A percentile compares a stretch with the other conserved stretches of the same genome.
Evolutionary conservation across 352 stramenopile genomes (phyloP).

Genomic region (Phytophthora hybrid): DNA sequence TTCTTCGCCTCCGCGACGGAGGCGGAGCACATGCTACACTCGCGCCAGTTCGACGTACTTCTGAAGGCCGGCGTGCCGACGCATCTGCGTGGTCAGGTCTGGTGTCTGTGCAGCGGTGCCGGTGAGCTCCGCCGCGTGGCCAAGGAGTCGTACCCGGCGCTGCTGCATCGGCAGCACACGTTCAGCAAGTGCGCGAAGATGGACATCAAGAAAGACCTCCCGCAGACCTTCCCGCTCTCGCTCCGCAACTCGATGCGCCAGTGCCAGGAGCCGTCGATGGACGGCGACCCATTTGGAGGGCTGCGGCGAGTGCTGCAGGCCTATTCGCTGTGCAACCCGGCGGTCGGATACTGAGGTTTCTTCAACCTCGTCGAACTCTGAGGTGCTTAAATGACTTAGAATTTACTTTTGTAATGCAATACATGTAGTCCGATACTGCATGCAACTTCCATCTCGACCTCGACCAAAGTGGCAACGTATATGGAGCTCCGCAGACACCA

Average conservation of each 20-base stretch:
- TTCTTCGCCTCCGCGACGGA: slow-evolving; percentile 59
- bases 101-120: slow-evolving; percentile 83
- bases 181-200: too few species aligned
- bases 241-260: too few species aligned
- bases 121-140: slow-evolving; percentile 53
- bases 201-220: too few species aligned
- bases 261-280: too few species aligned
- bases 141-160: slow-evolving; percentile 59
- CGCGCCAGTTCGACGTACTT: slow-evolving; percentile 73
- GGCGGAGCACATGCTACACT: slow-evolving; percentile 59
- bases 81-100: slow-evolving; percentile 74
- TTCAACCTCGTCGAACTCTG: too few species aligned
- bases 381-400: too few species aligned
- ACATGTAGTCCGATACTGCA: too few species aligned
- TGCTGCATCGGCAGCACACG: slow-evolving; percentile 61
- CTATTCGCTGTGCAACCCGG: slow-evolving; percentile 85
- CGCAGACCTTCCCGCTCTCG: too few species aligned
- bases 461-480: too few species aligned
- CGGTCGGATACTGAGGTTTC: slow-evolving; percentile 78
- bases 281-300: slow-evolving; percentile 45
- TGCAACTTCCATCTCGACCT: too few species aligned
- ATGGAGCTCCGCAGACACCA: too few species aligned
- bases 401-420: too few species aligned
- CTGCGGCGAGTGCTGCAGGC: slow-evolving; percentile 85
- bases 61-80: slow-evolving; percentile 72